Base-by-base conservation (phyloP, 805 yeast genomes). In the Yamadazyma tumulicola region DNA sequence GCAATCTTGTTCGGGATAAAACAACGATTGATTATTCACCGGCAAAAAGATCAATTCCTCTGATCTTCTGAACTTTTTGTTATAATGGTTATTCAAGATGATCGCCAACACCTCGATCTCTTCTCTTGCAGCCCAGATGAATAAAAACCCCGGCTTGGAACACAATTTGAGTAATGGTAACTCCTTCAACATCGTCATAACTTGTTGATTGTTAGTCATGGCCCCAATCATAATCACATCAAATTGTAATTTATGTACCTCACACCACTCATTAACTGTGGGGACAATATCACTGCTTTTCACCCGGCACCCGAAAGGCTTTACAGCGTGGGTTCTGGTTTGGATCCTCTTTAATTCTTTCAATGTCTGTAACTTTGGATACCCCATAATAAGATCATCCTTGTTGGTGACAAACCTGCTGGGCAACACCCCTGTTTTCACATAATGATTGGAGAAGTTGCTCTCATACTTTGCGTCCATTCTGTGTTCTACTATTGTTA, bases 221-320 rank as follows among this genome's bases (percentile, higher is more conserved):
- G 93, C 91, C 1, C 95, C 95, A 35, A 89, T 77, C 95, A 91
- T 86, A 10, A 91, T 83, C 8, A 87, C 95, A 54, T 89, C 96
- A 57, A 89, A 91, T 40, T 75, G 76, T 24, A 85, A 51, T 6
- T 72, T 68, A 37, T 78, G 75, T 13, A 64, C 63, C 12, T 60
- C 55, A 20, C 77, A 75, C 94, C 95, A 84, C 14, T 56, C 51
- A 38, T 74, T 70, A 38, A 89, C 61, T 0, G 73, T 69, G 6
- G 33, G 19, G 13, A 29, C 20, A 19, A 23, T 23, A 34, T 74
- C 61, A 20, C 72, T 70, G 5, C 73, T 64, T 11, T 64, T 57
- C 3, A 75, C 72, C 29, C 82, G 66, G 6, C 72, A 67, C 0
- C 96, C 95, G 48, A 71, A 82, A 0, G 94, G 85, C 19, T 66